These are phyloP conservation scores for Venustampulla echinocandica DNA, from an alignment of 495 filamentous ascomycete species.

Conservation along the genomic window DNA sequence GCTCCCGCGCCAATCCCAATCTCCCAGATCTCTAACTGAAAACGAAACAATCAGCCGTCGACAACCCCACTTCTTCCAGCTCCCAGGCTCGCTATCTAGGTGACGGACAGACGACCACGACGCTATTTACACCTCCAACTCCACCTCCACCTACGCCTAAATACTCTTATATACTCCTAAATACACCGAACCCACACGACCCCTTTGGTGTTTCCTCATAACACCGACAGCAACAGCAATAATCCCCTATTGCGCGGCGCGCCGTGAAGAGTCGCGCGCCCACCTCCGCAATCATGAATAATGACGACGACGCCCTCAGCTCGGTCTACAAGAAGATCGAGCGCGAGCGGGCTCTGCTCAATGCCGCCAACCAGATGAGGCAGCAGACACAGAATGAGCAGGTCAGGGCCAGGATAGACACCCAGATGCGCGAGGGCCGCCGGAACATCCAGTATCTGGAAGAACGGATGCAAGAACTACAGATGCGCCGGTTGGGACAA, in stretches of 20 bases:
- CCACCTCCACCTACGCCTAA: no score
- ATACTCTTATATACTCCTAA: no score
- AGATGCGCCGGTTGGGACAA: conserved; percentile 64
- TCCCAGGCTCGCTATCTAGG: no score
- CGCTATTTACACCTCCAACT: no score
- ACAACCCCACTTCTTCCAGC: conserved; percentile 21
- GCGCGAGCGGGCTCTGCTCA: conserved; percentile 91
- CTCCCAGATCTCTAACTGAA: conserved; percentile 2
- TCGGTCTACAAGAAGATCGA: conserved; percentile 97
- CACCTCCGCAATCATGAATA: conserved; percentile 42
- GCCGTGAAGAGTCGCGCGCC: conserved; percentile 18
- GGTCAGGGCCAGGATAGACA: conserved; percentile 80
- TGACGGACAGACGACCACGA: no score
- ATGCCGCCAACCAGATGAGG: conserved; percentile 88
- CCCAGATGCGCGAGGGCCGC: conserved; percentile 84
- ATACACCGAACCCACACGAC: no score
- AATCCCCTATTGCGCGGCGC: no score
- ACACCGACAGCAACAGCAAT: no score
- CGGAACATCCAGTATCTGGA: conserved; percentile 93
- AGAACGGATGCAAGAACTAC: conserved; percentile 77
- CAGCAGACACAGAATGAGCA: conserved; percentile 86
- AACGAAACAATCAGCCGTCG: conserved; percentile 2
- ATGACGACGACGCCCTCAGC: conserved; percentile 73
- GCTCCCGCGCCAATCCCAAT: neutral
- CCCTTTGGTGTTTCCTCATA: no score